Evolutionary conservation across 306 rosid genomes (phyloP).

Genomic region (Sesbania bispinosa): DNA sequence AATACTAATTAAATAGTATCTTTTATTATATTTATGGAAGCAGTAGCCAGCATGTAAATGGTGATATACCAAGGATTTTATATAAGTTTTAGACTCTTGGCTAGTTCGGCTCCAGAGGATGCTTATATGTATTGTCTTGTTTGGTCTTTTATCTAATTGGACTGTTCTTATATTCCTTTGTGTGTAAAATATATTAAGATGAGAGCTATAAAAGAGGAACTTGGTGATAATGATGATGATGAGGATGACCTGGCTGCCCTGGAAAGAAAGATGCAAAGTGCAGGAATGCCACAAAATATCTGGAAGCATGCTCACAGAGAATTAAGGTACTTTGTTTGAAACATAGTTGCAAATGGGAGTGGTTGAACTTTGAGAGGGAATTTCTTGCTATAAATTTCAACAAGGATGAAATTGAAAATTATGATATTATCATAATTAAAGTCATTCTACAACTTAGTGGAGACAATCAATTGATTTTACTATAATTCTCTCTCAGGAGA

Average conservation of each 20-base stretch:
- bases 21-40: neutral
- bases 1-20: neutral
- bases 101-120: conserved; percentile 11
- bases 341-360: neutral
- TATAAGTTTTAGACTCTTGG: neutral
- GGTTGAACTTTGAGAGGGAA: neutral
- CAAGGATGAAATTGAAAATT: neutral
- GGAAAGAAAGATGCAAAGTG: conserved; percentile 96
- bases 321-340: conserved; percentile 55
- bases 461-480: conserved; percentile 7
- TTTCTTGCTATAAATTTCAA: neutral
- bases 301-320: conserved; percentile 97
- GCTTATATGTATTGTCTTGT: neutral
- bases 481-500: conserved; percentile 57
- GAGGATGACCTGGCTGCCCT: conserved; percentile 88
- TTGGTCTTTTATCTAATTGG: conserved; percentile 15
- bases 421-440: neutral
- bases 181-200: conserved; percentile 51
- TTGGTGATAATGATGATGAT: conserved; percentile 94
- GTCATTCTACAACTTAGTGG: conserved; percentile 8
- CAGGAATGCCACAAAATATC: conserved; percentile 91
- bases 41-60: conserved; percentile 23
- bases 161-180: conserved; percentile 17
- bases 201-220: conserved; percentile 99
- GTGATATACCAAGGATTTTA: neutral